These are phyloP conservation scores for Russula virescens DNA, from an alignment of 768 basidiomycete species.

Conservation along the genomic window DNA sequence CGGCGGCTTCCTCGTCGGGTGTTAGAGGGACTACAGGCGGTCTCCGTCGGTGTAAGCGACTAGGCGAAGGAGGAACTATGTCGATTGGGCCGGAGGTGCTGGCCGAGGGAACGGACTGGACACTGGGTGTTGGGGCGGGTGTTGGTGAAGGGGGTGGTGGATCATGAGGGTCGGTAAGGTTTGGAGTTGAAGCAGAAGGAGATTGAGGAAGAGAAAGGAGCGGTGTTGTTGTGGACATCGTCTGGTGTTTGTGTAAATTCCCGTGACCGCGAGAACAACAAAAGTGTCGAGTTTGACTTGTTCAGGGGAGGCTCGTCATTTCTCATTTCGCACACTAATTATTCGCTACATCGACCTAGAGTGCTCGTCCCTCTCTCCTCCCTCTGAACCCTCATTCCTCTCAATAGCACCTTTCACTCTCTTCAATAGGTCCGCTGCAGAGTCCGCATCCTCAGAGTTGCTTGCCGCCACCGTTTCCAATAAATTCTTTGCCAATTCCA, in stretches of 20 bases:
- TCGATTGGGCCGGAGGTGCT: conserved; percentile 13
- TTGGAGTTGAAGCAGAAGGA: conserved; percentile 14
- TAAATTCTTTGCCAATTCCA: conserved; percentile 67
- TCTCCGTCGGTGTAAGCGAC: conserved; percentile 8
- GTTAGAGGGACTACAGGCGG: conserved; percentile 11
- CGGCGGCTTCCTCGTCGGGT: conserved; percentile 18
- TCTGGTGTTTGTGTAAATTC: conserved; percentile 26
- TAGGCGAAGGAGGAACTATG: neutral
- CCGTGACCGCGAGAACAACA: conserved; percentile 28
- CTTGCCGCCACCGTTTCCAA: conserved; percentile 49
- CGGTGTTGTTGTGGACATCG: conserved; percentile 21
- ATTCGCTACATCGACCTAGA: conserved; percentile 9
- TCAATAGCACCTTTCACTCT: conserved; percentile 21
- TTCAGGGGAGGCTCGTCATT: conserved; percentile 24
- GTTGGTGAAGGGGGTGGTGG: neutral
- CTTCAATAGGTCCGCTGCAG: conserved; percentile 22
- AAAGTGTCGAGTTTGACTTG: neutral
- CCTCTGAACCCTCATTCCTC: conserved; percentile 3
- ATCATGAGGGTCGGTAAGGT: neutral
- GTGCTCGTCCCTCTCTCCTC: conserved; percentile 13
- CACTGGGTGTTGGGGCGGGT: neutral
- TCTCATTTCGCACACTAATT: neutral
- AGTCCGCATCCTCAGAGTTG: conserved; percentile 22
- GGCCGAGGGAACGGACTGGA: conserved; percentile 6
- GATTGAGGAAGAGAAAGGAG: conserved; percentile 17